A percentile compares a stretch with the other conserved stretches of the same genome.
Conservation (phyloP, 148 eudicot genomes). For the Vaccinium myrtillus region DNA sequence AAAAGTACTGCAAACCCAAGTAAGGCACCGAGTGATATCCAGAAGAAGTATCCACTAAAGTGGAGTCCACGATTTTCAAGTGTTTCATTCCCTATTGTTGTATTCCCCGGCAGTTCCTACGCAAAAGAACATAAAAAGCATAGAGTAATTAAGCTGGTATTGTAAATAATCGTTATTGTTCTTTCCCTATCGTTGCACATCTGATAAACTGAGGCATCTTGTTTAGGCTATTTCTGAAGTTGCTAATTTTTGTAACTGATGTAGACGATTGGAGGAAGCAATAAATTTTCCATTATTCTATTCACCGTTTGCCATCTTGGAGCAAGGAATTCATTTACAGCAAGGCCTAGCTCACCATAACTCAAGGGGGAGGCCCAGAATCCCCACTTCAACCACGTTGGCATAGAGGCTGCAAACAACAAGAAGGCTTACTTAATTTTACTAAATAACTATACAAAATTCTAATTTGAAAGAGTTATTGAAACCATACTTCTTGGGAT, state of each 20-base stretch:
- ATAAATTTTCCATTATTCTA: neutral
- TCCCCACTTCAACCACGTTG: conserved; percentile 77
- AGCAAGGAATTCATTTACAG: conserved; percentile 75
- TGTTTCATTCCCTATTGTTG: conserved; percentile 52
- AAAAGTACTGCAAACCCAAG: conserved; percentile 50
- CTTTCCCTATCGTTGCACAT: neutral
- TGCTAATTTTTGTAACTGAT: neutral
- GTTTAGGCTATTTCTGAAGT: neutral
- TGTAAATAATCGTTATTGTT: neutral
- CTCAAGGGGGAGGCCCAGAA: conserved; percentile 73
- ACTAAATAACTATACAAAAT: neutral
- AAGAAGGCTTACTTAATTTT: neutral
- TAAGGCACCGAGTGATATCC: conserved; percentile 67
- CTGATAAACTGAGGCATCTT: neutral
- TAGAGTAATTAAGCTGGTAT: neutral
- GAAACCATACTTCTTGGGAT: conserved; percentile 57
- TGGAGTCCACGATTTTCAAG: conserved; percentile 61
- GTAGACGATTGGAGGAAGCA: neutral
- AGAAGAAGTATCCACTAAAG: conserved; percentile 42
- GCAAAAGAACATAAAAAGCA: conserved; percentile 7
- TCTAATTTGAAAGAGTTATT: neutral
- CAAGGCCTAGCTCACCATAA: conserved; percentile 74
- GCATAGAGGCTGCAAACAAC: conserved; percentile 73
- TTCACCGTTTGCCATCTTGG: conserved; percentile 78
- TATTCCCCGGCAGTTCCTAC: conserved; percentile 45